Evolutionary conservation across 305 asterid genomes (phyloP).

Genomic region (Fraxinus latifolia): DNA sequence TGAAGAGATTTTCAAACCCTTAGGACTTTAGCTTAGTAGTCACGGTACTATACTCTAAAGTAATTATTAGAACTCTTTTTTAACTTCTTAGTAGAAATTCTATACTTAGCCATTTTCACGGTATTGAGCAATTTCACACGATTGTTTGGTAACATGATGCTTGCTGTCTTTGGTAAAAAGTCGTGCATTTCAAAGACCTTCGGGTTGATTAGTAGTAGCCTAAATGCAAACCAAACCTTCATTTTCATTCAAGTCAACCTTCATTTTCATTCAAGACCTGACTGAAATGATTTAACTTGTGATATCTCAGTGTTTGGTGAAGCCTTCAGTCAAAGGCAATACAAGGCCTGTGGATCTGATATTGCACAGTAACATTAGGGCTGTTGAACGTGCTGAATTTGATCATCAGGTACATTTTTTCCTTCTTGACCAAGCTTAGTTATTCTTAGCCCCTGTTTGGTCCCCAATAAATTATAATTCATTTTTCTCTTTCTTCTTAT

Average conservation of each 20-base stretch:
- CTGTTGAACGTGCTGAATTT: slow-evolving; percentile 24
- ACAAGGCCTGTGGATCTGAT: slow-evolving; percentile 16
- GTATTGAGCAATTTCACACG: background rate
- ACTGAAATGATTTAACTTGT: slow-evolving; percentile 10
- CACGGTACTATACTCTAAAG: background rate
- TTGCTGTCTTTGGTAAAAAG: background rate
- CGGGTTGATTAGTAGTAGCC: background rate
- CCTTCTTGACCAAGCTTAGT: background rate
- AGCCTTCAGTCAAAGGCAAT: slow-evolving; percentile 22
- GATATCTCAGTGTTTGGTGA: slow-evolving; percentile 39
- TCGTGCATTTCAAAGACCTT: background rate
- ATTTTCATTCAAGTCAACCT: background rate
- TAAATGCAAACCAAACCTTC: background rate
- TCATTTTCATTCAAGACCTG: background rate
- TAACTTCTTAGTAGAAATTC: background rate
- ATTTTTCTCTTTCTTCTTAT: background rate
- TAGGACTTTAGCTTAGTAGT: background rate
- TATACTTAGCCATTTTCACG: background rate
- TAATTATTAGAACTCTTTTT: background rate
- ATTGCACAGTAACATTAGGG: slow-evolving; percentile 15
- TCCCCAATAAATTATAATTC: too few relatives aligned
- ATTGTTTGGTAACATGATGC: background rate
- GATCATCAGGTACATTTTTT: slow-evolving; percentile 15
- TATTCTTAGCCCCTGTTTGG: background rate
- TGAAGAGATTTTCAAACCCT: background rate